phyloP scores from a whole-genome alignment of 495 filamentous ascomycete genomes.

The Penicillium nucicola region DNA sequence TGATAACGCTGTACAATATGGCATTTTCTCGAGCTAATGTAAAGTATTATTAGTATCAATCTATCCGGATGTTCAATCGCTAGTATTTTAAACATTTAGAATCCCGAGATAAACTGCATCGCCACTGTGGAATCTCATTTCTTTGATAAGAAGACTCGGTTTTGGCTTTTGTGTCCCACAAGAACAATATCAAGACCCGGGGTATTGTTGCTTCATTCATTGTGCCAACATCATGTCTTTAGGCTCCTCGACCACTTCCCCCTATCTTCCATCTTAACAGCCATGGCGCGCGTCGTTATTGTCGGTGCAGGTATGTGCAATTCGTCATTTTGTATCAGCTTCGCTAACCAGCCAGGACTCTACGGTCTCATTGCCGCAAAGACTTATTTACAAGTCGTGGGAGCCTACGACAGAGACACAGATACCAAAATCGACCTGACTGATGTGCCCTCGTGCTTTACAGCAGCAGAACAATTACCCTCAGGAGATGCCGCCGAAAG shows the following conservation, averaged over 20 bases:
- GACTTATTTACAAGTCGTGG: conserved; percentile 51
- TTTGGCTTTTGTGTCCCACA: no score
- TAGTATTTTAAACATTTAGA: no score
- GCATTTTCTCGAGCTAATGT: not conserved
- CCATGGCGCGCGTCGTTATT: conserved; percentile 22
- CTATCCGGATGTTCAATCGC: no score
- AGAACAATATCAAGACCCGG: conserved; percentile 15
- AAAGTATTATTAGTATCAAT: not conserved
- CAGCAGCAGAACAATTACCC: not conserved
- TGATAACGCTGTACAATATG: conserved; percentile 28
- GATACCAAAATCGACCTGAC: not conserved
- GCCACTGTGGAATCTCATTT: no score
- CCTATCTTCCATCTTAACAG: not conserved
- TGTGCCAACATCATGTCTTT: not conserved
- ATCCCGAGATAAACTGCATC: no score
- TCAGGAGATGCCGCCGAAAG: conserved; percentile 21
- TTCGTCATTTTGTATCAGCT: not conserved
- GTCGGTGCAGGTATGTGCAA: conserved; percentile 20
- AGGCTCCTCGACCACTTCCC: not conserved
- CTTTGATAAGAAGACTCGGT: no score
- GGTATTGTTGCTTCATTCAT: conserved; percentile 2
- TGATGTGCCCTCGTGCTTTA: conserved; percentile 10
- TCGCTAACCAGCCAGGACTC: conserved; percentile 19
- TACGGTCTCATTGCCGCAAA: conserved; percentile 57
- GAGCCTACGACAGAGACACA: conserved; percentile 7